Evolutionary conservation across 169 alveolate genomes (phyloP), one percentile per base, ranked within the genome.

Genomic region (Plasmodium coatneyi): DNA sequence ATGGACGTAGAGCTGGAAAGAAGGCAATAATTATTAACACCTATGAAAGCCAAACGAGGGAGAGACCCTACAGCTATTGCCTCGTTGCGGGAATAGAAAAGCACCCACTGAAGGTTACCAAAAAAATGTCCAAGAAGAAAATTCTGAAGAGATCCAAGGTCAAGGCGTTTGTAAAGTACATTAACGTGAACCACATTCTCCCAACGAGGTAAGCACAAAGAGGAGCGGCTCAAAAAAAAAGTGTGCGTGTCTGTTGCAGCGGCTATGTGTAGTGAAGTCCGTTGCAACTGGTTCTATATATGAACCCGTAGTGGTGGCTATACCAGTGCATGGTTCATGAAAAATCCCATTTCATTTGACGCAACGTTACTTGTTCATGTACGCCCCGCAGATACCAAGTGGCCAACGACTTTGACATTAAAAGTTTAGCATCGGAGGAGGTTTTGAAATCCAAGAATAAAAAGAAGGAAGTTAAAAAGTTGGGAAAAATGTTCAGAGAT

Each of bases 1-100:
- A 98, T 84, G 99, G 99, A 87, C 99, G 99, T 95, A 97, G 98
- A 96, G 99, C 99, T 16, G 99, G 99, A 82, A 98, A 98, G 98
- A 99, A 99, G 98, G 99, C 99, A 30, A 96, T 99, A 87, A 97
- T 99, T 91, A 99, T 99, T 54, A 98, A 96, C 93, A 97, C 99
- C 74, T 97, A 97, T 97, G 99, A 99, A 82, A 97, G 97, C 78
- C 99, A 99, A 86, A 97, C 98, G 86, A 98, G 98, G 97, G 99
- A 97, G 93, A 96, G 99, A 94, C 98, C 98, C 70, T 99, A 98
- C 97, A 97, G 99, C 83, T 98, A 98, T 96, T 98, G 99, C 93
- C 96, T 99, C 60, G 99, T 99, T 16, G 99, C 99, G 14, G 99
- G 99, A 52, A 96, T 99, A 34, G 99, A 98, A 95, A 98, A 98